Conservation (phyloP, 176 grass and related monocot genomes). For the Triticum urartu region DNA sequence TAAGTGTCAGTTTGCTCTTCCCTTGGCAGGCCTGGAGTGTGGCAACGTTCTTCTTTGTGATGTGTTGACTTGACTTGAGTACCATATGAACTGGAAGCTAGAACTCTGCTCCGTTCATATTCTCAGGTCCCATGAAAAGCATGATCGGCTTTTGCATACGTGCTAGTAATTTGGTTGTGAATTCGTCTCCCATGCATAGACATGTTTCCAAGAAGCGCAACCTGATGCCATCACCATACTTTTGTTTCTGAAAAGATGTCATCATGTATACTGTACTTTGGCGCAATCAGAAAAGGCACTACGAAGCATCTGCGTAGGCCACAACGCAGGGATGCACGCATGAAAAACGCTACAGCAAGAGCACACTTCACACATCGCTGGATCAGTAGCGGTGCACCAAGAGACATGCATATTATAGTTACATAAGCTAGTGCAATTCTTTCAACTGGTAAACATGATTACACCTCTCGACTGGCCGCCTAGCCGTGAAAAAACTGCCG, state of each 20-base stretch:
- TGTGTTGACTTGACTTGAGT: too few relatives aligned
- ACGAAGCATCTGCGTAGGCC: too few relatives aligned
- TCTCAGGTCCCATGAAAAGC: background rate
- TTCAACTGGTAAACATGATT: background rate
- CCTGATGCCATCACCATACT: background rate
- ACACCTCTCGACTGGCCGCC: conserved; percentile 53
- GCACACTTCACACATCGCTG: background rate
- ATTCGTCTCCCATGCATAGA: background rate
- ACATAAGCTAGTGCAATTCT: background rate
- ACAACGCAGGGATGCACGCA: background rate
- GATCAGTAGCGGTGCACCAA: background rate
- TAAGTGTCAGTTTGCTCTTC: background rate
- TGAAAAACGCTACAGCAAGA: background rate
- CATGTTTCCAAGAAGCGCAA: background rate
- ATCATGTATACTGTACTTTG: background rate
- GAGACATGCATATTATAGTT: background rate
- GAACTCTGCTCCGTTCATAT: too few relatives aligned
- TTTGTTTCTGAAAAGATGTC: background rate
- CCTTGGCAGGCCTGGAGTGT: background rate
- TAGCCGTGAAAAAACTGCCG: conserved; percentile 51
- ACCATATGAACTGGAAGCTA: too few relatives aligned
- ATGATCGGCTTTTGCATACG: background rate
- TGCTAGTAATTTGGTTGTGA: background rate
- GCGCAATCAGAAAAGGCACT: background rate
- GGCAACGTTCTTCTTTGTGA: too few relatives aligned